Evolutionary conservation across 23 red algal species (phyloP).

Genomic region (Gracilaria domingensis): DNA sequence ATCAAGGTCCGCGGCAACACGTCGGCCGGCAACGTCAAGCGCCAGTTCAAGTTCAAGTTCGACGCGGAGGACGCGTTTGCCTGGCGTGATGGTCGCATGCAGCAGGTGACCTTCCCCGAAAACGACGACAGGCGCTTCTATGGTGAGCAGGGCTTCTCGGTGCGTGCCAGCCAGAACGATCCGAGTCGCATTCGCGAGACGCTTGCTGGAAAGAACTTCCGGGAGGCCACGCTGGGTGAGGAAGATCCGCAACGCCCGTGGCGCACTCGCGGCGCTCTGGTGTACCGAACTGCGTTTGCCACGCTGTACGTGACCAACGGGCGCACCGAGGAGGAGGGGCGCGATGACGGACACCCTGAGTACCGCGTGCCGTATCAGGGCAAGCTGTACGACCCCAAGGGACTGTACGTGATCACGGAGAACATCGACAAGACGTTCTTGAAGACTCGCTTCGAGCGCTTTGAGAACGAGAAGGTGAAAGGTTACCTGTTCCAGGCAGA

Average conservation of each 20-base stretch:
- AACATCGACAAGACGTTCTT: constrained; percentile 66
- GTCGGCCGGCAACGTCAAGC: constrained; percentile 45
- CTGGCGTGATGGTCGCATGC: constrained; percentile 39
- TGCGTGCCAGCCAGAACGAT: constrained; percentile 49
- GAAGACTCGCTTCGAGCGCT: constrained; percentile 56
- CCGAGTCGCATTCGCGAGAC: constrained; percentile 40
- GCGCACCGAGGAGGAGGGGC: constrained; percentile 42
- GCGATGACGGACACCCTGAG: constrained; percentile 10
- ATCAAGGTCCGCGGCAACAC: constrained; percentile 67
- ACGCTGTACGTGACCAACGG: constrained; percentile 59
- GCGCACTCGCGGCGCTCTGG: constrained; percentile 34
- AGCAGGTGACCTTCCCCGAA: constrained; percentile 11
- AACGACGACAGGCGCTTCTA: constrained; percentile 58
- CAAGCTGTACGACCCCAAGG: constrained; percentile 57
- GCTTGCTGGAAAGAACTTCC: constrained; percentile 44
- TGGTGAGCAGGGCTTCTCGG: constrained; percentile 56
- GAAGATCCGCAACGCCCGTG: constrained; percentile 47
- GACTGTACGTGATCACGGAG: constrained; percentile 50
- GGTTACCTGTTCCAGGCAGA: constrained; percentile 48
- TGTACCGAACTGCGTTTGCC: constrained; percentile 46
- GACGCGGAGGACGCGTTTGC: constrained; percentile 36
- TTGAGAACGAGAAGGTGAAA: constrained; percentile 47
- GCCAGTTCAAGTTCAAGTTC: constrained; percentile 71
- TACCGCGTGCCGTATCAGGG: constrained; percentile 41
- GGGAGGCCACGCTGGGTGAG: constrained; percentile 27